Base-by-base conservation (phyloP, 129 eudicot genomes). In the Flaveria ramosissima region DNA sequence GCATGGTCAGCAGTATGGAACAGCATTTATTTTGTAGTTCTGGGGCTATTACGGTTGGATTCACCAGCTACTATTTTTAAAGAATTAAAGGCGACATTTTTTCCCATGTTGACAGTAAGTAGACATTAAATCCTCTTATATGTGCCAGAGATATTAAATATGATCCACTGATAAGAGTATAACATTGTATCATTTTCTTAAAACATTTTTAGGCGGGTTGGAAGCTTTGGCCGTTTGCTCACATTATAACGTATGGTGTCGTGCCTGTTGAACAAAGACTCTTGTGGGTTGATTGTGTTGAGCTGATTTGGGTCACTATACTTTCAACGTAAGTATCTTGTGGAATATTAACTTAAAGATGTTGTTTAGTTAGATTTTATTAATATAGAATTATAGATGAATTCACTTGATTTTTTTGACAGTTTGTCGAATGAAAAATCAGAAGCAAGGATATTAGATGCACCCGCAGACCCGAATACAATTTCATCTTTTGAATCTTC, bases 201-300 rank as follows among this genome's bases (percentile, higher is more conserved):
- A 7, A 80, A 74, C 12, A 43, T 41, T 80, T 20, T 74, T 76
- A 92, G 97, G 97, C 97, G 1, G 97, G 97, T 60, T 92, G 97
- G 97, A 92, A 92, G 75, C 93, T 92, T 46, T 92, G 97, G 97
- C 97, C 97, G 20, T 90, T 90, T 82, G 96, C 96, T 14, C 96
- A 90, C 70, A 60, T 90, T 21, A 77, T 90, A 60, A 92, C 97
- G 1, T 92, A 92, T 73, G 97, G 97, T 53, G 89, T 92, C 50
- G 72, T 92, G 46, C 97, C 97, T 3, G 71, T 92, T 27, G 93
- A 92, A 83, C 97, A 92, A 83, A 87, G 97, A 78, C 91, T 92
- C 68, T 85, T 92, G 70, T 92, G 97, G 97, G 97, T 92, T 39
- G 96, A 92, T 69, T 92, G 96, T 48, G 87, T 92, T 47, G 97